A percentile compares a stretch with the other conserved stretches of the same genome.
Conservation (phyloP, 176 grass and related monocot genomes). For the Ampelocalamus luodianensis region DNA sequence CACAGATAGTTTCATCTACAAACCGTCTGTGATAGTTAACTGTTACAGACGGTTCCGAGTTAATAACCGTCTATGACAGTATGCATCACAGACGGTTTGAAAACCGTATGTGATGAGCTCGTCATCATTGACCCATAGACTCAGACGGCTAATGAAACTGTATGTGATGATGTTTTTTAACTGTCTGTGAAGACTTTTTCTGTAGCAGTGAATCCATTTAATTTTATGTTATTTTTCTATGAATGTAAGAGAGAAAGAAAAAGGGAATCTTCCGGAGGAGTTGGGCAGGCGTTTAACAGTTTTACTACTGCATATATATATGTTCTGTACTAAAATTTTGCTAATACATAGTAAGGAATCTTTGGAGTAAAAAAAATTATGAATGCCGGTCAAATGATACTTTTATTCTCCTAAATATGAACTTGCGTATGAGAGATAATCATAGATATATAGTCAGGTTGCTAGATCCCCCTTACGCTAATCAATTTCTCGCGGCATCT, state of each 20-base stretch:
- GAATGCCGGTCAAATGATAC: background rate
- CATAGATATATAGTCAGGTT: background rate
- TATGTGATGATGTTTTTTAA: too few relatives aligned
- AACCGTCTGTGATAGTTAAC: too few relatives aligned
- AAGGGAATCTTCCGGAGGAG: background rate
- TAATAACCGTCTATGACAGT: too few relatives aligned
- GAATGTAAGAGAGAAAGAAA: background rate
- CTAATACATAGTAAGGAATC: background rate
- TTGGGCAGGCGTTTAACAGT: too few relatives aligned
- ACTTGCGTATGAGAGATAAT: background rate
- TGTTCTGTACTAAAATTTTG: background rate
- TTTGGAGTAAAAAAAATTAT: background rate
- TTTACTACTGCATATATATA: background rate
- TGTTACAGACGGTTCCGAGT: too few relatives aligned
- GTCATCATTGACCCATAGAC: too few relatives aligned
- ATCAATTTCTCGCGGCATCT: background rate
- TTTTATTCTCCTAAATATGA: background rate
- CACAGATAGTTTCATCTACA: too few relatives aligned
- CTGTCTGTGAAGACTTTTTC: too few relatives aligned
- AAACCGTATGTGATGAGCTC: too few relatives aligned
- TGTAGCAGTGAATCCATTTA: too few relatives aligned
- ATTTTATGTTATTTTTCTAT: background rate
- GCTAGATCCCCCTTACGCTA: background rate
- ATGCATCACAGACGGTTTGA: too few relatives aligned
- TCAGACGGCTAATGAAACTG: too few relatives aligned